A percentile compares a stretch with the other conserved stretches of the same genome.
Evolutionary conservation across 1,284 basidiomycete genomes (phyloP).

Genomic region (Pseudozyma tsukubaensis): DNA sequence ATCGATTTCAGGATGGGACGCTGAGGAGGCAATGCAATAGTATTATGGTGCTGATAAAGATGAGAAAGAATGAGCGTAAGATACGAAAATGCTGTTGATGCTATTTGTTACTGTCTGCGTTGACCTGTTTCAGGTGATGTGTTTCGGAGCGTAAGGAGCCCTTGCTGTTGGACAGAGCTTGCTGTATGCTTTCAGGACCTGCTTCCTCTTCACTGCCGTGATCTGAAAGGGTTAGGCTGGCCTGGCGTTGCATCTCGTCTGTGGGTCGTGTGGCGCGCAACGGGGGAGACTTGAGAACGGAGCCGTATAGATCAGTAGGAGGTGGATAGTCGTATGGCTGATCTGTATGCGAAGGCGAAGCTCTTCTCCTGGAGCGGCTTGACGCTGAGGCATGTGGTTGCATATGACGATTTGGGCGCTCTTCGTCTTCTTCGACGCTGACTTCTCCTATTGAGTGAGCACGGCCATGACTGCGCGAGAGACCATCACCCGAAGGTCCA

Average conservation of each 20-base stretch:
- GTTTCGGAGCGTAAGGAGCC: constrained; percentile 26
- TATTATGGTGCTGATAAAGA: not conserved
- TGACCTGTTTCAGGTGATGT: constrained; percentile 35
- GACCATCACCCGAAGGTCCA: constrained; percentile 4
- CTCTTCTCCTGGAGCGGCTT: constrained; percentile 15
- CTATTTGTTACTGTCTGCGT: constrained; percentile 8
- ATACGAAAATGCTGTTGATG: not conserved
- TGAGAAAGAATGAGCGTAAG: not conserved
- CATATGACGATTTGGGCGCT: constrained; percentile 7
- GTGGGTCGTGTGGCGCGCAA: constrained; percentile 13
- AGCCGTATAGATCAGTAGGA: constrained; percentile 26
- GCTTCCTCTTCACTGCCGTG: constrained; percentile 21
- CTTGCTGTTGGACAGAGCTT: constrained; percentile 12
- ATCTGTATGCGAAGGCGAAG: constrained; percentile 9
- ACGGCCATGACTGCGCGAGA: not conserved
- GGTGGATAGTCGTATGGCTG: constrained; percentile 40
- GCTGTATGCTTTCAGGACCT: constrained; percentile 8
- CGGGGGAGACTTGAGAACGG: constrained; percentile 29
- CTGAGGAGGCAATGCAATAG: not conserved
- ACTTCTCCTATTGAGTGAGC: constrained; percentile 25
- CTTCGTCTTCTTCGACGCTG: constrained; percentile 24
- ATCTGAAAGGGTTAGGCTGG: constrained; percentile 35
- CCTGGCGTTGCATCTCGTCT: constrained; percentile 40
- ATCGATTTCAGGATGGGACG: too few species aligned
- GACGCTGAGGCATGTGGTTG: constrained; percentile 22